Conservation (phyloP, 495 filamentous ascomycete genomes). For the Neurospora sp. region DNA sequence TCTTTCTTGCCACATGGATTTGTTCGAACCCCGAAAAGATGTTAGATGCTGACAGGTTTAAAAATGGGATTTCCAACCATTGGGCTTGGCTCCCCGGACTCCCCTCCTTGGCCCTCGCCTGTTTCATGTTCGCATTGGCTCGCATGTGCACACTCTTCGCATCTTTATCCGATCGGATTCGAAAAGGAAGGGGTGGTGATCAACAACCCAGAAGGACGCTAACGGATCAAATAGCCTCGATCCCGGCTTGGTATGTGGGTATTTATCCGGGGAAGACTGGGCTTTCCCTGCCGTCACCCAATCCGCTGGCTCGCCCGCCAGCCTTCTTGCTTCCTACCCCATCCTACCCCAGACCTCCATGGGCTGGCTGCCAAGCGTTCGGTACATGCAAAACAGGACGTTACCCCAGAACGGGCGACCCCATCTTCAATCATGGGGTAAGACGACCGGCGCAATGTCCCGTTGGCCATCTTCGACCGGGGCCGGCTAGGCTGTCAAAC, state of each 20-base stretch:
- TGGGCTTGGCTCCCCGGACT: not conserved
- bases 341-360: not conserved
- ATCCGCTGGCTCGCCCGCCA: not conserved
- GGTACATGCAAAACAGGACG: not conserved
- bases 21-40: not conserved
- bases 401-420: not conserved
- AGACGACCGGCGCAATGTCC: not conserved
- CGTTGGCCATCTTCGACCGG: not conserved
- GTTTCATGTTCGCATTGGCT: not conserved
- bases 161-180: not conserved
- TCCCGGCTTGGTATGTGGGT: not conserved
- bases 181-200: not conserved
- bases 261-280: not conserved
- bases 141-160: not conserved
- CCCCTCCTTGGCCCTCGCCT: not conserved
- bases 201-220: not conserved
- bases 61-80: not conserved
- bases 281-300: not conserved
- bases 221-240: not conserved
- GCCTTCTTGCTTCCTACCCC: not conserved
- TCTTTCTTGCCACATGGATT: not conserved
- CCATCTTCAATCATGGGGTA: not conserved
- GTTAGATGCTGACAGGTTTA: not conserved
- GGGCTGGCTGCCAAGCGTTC: not conserved
- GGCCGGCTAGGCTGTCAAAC: not conserved